Percentiles rank a stretch among this genome's conserved stretches.
Conservation (phyloP, 2,329 filamentous ascomycete genomes). For the Cladosporium cucumerinum region DNA sequence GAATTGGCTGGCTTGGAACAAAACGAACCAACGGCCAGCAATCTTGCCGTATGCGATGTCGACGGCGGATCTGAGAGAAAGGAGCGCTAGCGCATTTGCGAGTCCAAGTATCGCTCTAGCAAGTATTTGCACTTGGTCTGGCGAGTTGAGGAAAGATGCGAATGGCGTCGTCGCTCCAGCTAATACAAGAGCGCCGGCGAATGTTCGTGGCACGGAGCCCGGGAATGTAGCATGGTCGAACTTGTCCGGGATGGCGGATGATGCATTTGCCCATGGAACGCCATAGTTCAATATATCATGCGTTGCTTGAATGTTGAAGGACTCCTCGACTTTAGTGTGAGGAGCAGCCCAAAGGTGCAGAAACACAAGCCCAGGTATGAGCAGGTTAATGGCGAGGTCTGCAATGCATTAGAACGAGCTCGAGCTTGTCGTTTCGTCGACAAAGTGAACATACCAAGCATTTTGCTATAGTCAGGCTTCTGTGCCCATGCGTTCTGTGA, state of each 20-base stretch:
- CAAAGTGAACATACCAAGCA: conserved; percentile 10
- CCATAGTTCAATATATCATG: conserved; percentile 87
- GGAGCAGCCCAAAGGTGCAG: conserved; percentile 55
- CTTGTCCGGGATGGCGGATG: conserved; percentile 43
- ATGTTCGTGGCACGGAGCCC: conserved; percentile 86
- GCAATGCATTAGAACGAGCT: conserved; percentile 14
- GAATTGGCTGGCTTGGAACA: conserved; percentile 81
- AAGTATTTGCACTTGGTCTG: conserved; percentile 56
- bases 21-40: conserved; percentile 72
- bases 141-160: conserved; percentile 54
- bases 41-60: conserved; percentile 64
- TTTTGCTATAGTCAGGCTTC: neutral
- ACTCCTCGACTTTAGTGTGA: conserved; percentile 97
- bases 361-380: conserved; percentile 54
- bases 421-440: neutral
- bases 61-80: conserved; percentile 63
- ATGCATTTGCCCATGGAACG: conserved; percentile 50
- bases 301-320: conserved; percentile 91
- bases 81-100: conserved; percentile 67
- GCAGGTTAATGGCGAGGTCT: conserved; percentile 51
- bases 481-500: conserved; percentile 8
- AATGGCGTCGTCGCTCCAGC: conserved; percentile 69
- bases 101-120: conserved; percentile 75
- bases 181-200: conserved; percentile 75
- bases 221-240: conserved; percentile 93